Evolutionary conservation across 768 basidiomycete species (phyloP), one percentile per base, ranked within the genome.

Genomic region (Lactarius quietus): DNA sequence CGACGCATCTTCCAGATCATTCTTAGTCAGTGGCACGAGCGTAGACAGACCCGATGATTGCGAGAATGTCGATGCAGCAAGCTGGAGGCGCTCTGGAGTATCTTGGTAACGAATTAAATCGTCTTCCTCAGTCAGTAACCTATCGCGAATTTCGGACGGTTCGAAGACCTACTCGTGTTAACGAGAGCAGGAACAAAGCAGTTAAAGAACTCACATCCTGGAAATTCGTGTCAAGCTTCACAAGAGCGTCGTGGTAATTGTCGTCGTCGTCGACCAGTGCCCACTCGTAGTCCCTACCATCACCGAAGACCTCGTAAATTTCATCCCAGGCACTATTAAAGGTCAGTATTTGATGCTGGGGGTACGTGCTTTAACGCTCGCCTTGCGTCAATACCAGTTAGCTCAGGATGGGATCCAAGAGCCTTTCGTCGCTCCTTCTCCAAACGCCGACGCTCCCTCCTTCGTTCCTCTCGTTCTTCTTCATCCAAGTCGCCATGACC

Each of bases 231-330:
- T 92, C 89, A 10, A 82, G 79, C 71, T 91, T 92, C n/a, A 71
- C 71, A 29, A 83, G 79, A 29, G 81, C 80, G 10, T 89, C 85
- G 31, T 76, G 78, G 28, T 76, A 77, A 3, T 72, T 74, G 45
- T 82, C 82, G 2, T 93, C 92, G 35, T 95, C 95, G 6, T 88
- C 93, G 54, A 80, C 88, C 53, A 99, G 75, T 15, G 95, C 95
- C 90, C 93, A 95, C 70, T 94, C 94, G 74, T 96, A 99, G 69
- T 98, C 95, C 71, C 90, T 88, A 8, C 97, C 97, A 68, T 95
- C 92, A 38, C 97, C 97, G 69, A 99, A 99, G 1, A 98, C 93
- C 64, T 93, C 95, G 67, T 91, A 89, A 31, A 98, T 90, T 77
- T 98, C 97, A 55, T 92, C 89, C 93, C 94, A 97, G 31, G 93